Evolutionary conservation across 306 rosid species (phyloP).

Genomic region (Phaseolus lunatus): DNA sequence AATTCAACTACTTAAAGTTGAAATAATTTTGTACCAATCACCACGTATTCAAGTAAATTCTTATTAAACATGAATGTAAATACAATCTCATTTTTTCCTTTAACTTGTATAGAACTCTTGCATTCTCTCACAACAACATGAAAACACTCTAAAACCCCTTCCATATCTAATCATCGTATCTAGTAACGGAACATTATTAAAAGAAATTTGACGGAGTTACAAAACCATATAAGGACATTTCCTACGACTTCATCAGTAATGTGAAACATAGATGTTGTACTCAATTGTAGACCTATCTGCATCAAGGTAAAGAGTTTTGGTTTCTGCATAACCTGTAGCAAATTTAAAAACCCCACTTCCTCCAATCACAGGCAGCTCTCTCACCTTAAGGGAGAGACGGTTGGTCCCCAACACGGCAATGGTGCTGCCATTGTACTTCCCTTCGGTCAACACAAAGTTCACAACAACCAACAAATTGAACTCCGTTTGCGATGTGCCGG

Average conservation of each 20-base stretch:
- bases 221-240: not conserved
- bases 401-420: constrained; percentile 34
- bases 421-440: constrained; percentile 74
- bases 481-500: constrained; percentile 52
- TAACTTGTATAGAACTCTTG: too few species aligned
- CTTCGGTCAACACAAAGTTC: constrained; percentile 65
- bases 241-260: not conserved
- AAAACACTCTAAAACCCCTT: not conserved
- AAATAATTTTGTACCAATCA: too few species aligned
- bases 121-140: too few species aligned
- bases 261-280: constrained; percentile 13
- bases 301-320: not conserved
- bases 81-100: too few species aligned
- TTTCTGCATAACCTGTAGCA: not conserved
- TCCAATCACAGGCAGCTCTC: not conserved
- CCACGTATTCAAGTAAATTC: too few species aligned
- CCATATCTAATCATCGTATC: not conserved
- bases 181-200: not conserved
- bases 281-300: not conserved
- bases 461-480: constrained; percentile 52
- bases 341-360: not conserved
- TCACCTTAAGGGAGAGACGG: constrained; percentile 5
- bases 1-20: too few species aligned
- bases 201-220: not conserved
- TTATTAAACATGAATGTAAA: too few species aligned